Conservation (phyloP, 2,329 filamentous ascomycete genomes). For the Colletotrichum gloeosporioides region DNA sequence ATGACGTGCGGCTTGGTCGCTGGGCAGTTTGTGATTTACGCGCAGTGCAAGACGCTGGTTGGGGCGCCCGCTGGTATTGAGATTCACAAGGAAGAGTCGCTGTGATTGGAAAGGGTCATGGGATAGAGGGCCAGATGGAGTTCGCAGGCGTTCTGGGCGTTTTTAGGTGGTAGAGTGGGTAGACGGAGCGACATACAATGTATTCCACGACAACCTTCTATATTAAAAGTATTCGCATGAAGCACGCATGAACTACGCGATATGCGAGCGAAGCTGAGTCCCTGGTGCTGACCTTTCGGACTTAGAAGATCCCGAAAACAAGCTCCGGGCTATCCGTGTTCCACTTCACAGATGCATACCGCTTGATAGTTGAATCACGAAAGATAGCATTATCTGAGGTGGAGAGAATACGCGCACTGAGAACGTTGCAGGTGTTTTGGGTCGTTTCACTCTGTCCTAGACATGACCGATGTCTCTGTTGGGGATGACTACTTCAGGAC, state of each 20-base stretch:
- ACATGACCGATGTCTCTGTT: neutral
- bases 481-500: neutral
- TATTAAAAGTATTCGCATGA: neutral
- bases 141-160: neutral
- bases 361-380: no score
- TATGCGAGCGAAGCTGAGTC: neutral
- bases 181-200: neutral
- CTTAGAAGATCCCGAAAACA: neutral
- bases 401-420: neutral
- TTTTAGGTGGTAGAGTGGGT: neutral
- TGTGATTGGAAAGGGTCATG: no score
- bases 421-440: neutral
- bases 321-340: neutral
- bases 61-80: slow-evolving; percentile 57
- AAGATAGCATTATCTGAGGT: fast-evolving
- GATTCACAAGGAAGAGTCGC: slow-evolving; percentile 52
- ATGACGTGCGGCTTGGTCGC: slow-evolving; percentile 61
- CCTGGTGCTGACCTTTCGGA: no score
- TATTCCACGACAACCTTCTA: neutral
- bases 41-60: slow-evolving; percentile 58
- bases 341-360: fast-evolving
- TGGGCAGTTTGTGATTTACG: slow-evolving; percentile 61
- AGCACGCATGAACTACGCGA: neutral
- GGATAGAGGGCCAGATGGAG: no score
- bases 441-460: neutral